phyloP scores from a whole-genome alignment of 176 grass and related monocot genomes.

The Aegilops longissima region DNA sequence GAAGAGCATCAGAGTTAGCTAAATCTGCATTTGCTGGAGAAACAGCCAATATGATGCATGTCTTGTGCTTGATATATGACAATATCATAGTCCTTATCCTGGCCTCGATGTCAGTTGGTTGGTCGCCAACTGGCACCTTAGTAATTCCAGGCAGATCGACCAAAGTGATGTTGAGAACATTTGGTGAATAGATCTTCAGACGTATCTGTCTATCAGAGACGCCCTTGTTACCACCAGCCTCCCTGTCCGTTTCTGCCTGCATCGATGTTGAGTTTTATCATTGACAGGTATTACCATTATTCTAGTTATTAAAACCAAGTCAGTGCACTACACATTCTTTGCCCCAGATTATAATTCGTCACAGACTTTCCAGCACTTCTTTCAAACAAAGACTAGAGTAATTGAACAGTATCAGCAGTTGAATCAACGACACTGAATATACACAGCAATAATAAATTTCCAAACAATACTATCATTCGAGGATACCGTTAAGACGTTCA shows the following conservation, averaged over 20 bases:
- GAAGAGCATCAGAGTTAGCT: constrained; percentile 97
- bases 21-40: constrained; percentile 99
- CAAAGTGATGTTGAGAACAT: constrained; percentile 97
- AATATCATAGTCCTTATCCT: constrained; percentile 99
- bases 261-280: neutral
- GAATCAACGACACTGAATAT: neutral
- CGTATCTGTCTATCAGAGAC: constrained; percentile 95
- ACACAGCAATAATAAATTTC: neutral
- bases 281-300: neutral
- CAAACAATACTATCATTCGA: neutral
- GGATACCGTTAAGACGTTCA: neutral
- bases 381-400: neutral
- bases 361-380: neutral
- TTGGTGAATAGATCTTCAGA: constrained; percentile 95
- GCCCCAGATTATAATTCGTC: neutral
- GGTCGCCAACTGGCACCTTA: constrained; percentile 97
- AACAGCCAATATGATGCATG: constrained; percentile 96
- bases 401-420: neutral
- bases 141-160: constrained; percentile 99
- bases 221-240: constrained; percentile 88
- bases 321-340: neutral
- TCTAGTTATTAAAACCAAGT: constrained; percentile 9
- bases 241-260: constrained; percentile 89
- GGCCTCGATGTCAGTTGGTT: constrained; percentile 97
- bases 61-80: constrained; percentile 95